Evolutionary conservation across 306 rosid genomes (phyloP).

Genomic region (Fagus crenata): DNA sequence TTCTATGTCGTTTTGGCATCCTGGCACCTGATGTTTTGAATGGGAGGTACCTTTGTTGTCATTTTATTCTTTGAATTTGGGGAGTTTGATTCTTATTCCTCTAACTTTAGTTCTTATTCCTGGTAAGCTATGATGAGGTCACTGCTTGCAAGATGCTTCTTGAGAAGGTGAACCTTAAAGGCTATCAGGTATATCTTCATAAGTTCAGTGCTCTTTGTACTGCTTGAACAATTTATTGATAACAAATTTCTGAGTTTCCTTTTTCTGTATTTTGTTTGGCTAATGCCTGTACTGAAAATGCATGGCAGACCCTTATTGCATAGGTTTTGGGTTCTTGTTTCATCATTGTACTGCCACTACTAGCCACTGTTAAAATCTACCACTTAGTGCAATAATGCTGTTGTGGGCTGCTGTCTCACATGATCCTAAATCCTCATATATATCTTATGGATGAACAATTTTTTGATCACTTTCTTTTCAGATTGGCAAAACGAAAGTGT

Average conservation of each 20-base stretch:
- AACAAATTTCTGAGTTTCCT: background rate
- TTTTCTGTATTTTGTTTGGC: background rate
- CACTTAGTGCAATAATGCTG: background rate
- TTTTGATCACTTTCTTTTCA: conserved; percentile 37
- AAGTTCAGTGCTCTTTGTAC: conserved; percentile 9
- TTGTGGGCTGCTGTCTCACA: background rate
- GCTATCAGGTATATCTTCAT: conserved; percentile 66
- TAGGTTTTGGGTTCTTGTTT: background rate
- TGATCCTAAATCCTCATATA: background rate
- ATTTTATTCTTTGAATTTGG: background rate
- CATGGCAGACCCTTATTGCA: background rate
- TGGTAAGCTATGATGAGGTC: conserved; percentile 65
- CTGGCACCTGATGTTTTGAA: conserved; percentile 60
- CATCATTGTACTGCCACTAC: background rate
- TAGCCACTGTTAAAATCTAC: background rate
- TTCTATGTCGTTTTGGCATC: conserved; percentile 66
- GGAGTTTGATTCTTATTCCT: background rate
- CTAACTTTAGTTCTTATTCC: conserved; percentile 14
- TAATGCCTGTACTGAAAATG: background rate
- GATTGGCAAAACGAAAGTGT: conserved; percentile 94
- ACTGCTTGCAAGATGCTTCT: conserved; percentile 71
- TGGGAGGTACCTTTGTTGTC: conserved; percentile 55
- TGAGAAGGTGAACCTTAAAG: conserved; percentile 60
- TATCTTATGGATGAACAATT: background rate
- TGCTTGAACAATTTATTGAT: background rate